phyloP scores from a whole-genome alignment of 257 asterid genomes.

The Lycium ferocissimum region DNA sequence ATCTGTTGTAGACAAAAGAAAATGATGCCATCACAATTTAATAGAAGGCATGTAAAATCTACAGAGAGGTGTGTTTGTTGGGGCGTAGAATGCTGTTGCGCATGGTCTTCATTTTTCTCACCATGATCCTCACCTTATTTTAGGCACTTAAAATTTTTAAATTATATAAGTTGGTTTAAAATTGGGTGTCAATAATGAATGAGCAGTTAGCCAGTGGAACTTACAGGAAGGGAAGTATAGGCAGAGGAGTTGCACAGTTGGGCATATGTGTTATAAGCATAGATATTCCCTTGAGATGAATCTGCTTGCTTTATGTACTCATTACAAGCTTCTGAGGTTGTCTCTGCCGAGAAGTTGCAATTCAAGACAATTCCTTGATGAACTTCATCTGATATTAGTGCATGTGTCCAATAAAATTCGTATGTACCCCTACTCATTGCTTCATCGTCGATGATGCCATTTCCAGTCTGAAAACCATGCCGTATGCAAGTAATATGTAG shows the following conservation, averaged over 20 bases:
- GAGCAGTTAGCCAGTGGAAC: conserved; percentile 28
- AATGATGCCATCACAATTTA: background rate
- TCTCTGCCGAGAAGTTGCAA: conserved; percentile 50
- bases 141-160: background rate
- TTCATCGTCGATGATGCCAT: conserved; percentile 49
- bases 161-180: background rate
- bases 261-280: conserved; percentile 53
- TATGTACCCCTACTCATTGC: conserved; percentile 40
- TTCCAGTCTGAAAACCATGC: conserved; percentile 60
- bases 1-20: conserved; percentile 32
- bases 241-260: conserved; percentile 50
- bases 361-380: conserved; percentile 44
- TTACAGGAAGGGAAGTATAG: background rate
- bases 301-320: conserved; percentile 32
- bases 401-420: conserved; percentile 61
- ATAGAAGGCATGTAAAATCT: background rate
- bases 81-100: background rate
- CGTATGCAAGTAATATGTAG: background rate
- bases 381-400: conserved; percentile 68
- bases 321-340: conserved; percentile 38
- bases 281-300: conserved; percentile 33
- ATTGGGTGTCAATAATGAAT: background rate
- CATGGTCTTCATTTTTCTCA: background rate
- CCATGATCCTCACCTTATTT: background rate
- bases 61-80: background rate